A percentile compares a stretch with the other conserved stretches of the same genome.
phyloP scores from a whole-genome alignment of 2,329 filamentous ascomycete species.

The Colletotrichum noveboracense region DNA sequence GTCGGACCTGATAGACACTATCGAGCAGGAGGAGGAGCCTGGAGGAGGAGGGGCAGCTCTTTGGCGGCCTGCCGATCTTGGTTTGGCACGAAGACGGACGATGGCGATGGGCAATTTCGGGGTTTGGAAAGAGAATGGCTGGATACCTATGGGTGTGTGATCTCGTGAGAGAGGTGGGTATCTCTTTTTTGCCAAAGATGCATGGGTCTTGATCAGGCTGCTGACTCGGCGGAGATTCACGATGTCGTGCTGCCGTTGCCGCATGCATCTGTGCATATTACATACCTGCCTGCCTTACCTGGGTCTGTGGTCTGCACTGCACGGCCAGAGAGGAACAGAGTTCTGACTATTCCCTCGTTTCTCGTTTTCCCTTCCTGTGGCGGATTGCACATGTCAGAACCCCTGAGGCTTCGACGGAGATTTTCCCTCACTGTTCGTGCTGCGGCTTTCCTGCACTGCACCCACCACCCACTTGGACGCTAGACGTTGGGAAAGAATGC shows the following conservation, averaged over 20 bases:
- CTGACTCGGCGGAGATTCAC: constrained; percentile 19
- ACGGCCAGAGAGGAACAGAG: background rate
- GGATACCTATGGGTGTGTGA: background rate
- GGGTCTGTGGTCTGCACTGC: background rate
- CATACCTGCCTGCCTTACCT: background rate
- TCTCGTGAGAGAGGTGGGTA: constrained; percentile 1
- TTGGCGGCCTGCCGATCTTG: background rate
- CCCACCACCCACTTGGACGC: background rate
- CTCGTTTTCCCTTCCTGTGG: background rate
- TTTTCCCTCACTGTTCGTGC: background rate
- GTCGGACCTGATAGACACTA: background rate
- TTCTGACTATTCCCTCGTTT: constrained; percentile 7
- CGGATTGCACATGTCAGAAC: background rate
- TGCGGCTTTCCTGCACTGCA: background rate
- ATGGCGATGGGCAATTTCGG: background rate
- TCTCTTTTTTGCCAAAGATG: background rate
- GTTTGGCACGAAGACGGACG: background rate
- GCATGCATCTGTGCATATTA: background rate
- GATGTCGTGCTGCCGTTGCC: constrained; percentile 16
- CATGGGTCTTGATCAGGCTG: background rate
- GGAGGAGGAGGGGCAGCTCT: background rate
- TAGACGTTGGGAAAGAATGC: background rate
- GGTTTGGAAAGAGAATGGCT: background rate
- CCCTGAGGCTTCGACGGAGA: background rate
- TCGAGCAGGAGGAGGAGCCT: background rate